Evolutionary conservation across 805 yeast species (phyloP).

Genomic region (Starmerella kuoi): DNA sequence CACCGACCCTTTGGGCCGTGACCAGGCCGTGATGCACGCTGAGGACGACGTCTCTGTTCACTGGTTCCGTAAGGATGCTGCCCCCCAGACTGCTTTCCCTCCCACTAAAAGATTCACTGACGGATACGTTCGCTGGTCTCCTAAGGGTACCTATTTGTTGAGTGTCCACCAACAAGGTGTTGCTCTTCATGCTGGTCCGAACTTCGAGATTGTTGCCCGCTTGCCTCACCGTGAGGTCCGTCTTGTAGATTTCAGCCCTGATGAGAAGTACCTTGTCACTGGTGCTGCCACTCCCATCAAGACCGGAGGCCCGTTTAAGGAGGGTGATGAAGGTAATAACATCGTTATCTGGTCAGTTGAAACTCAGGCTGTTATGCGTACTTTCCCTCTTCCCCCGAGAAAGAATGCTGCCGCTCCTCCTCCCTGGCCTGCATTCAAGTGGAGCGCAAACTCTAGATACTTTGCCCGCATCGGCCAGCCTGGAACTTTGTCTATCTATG

Average conservation of each 20-base stretch:
- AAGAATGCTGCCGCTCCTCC: conserved; percentile 35
- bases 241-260: conserved; percentile 82
- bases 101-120: conserved; percentile 80
- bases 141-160: conserved; percentile 78
- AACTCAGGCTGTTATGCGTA: conserved; percentile 71
- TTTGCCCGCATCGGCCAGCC: conserved; percentile 93
- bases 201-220: conserved; percentile 59
- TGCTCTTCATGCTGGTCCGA: conserved; percentile 89
- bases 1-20: conserved; percentile 77
- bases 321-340: conserved; percentile 83
- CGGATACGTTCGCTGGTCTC: conserved; percentile 79
- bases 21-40: conserved; percentile 71
- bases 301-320: conserved; percentile 66
- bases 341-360: conserved; percentile 84
- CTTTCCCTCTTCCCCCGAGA: conserved; percentile 55
- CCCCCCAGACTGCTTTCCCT: conserved; percentile 56
- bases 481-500: conserved; percentile 76
- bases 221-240: conserved; percentile 83
- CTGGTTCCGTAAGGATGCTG: conserved; percentile 67
- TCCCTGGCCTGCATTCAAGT: conserved; percentile 93
- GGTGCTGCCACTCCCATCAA: conserved; percentile 78
- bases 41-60: conserved; percentile 70
- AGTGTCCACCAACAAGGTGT: conserved; percentile 91
- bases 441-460: conserved; percentile 86
- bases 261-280: conserved; percentile 80